Percentiles rank a stretch among this genome's conserved stretches.
phyloP scores from a whole-genome alignment of 2,329 filamentous ascomycete species.

The Aspergillus versicolor region DNA sequence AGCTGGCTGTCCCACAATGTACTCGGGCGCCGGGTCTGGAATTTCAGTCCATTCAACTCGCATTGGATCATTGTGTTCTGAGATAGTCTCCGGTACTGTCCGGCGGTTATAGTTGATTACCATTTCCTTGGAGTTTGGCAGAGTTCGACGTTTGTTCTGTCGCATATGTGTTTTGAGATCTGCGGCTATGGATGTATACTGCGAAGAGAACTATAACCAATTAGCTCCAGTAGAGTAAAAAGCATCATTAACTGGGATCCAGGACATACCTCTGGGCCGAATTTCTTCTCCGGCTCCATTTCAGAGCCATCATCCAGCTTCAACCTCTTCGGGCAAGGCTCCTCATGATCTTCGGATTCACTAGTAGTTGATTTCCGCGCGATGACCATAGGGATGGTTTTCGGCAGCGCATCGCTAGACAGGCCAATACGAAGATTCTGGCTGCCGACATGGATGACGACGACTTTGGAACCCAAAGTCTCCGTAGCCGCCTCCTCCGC shows the following conservation, averaged over 20 bases:
- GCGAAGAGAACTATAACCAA: conserved; percentile 53
- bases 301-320: conserved; percentile 55
- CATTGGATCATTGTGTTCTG: conserved; percentile 90
- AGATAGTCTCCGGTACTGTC: conserved; percentile 79
- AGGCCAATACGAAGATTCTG: conserved; percentile 93
- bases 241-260: not conserved
- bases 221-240: not conserved
- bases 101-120: conserved; percentile 92
- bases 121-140: conserved; percentile 96
- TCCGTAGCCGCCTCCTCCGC: conserved; percentile 56
- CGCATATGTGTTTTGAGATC: conserved; percentile 91
- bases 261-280: conserved; percentile 73
- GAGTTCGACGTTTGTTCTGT: conserved; percentile 86
- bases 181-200: conserved; percentile 77
- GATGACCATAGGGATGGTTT: conserved; percentile 90
- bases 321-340: conserved; percentile 69
- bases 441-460: conserved; percentile 92
- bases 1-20: conserved; percentile 78
- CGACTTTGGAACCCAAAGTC: conserved; percentile 80
- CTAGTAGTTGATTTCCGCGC: conserved; percentile 74
- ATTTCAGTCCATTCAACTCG: conserved; percentile 96
- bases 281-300: conserved; percentile 70
- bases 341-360: conserved; percentile 78
- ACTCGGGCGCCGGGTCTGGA: conserved; percentile 64
- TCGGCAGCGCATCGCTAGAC: conserved; percentile 92